phyloP scores from a whole-genome alignment of 2,329 filamentous ascomycete genomes.

The Thelonectria rubi region DNA sequence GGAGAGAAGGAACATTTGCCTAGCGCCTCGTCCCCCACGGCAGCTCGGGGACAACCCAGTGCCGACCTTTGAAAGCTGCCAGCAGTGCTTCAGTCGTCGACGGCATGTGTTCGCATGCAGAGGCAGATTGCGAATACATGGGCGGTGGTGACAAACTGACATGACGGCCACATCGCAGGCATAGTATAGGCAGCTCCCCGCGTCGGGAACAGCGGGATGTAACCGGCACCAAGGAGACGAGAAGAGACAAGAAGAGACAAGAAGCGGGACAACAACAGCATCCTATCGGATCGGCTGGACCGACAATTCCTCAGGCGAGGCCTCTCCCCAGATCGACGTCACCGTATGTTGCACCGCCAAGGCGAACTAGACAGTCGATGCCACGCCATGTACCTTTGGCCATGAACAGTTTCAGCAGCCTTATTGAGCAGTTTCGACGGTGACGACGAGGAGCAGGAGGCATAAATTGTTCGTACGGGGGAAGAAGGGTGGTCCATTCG shows the following conservation, averaged over 20 bases:
- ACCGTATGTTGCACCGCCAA: constrained; percentile 38
- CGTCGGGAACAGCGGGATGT: constrained; percentile 15
- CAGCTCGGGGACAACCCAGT: too few relatives aligned
- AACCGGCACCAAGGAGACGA: constrained; percentile 14
- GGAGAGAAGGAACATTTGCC: constrained; percentile 23
- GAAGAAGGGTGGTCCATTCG: constrained; percentile 30
- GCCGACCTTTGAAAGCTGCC: too few relatives aligned
- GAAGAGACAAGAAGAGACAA: constrained; percentile 12
- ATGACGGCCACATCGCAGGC: constrained; percentile 14
- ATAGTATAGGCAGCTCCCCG: constrained; percentile 19
- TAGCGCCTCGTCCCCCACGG: constrained; percentile 4
- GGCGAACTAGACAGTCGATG: constrained; percentile 30
- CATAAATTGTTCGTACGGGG: background rate
- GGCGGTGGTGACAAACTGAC: constrained; percentile 5
- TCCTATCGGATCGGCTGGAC: constrained; percentile 34
- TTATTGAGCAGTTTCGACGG: background rate
- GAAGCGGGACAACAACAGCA: background rate
- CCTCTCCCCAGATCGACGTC: constrained; percentile 40
- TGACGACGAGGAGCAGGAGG: background rate
- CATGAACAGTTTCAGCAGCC: constrained; percentile 26
- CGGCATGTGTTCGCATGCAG: constrained; percentile 19
- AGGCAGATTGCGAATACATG: background rate
- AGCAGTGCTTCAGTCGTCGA: background rate
- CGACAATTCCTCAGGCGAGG: constrained; percentile 28
- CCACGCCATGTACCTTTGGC: constrained; percentile 34